phyloP scores from a whole-genome alignment of 495 filamentous ascomycete species.

The Aspergillus kassunensis region DNA sequence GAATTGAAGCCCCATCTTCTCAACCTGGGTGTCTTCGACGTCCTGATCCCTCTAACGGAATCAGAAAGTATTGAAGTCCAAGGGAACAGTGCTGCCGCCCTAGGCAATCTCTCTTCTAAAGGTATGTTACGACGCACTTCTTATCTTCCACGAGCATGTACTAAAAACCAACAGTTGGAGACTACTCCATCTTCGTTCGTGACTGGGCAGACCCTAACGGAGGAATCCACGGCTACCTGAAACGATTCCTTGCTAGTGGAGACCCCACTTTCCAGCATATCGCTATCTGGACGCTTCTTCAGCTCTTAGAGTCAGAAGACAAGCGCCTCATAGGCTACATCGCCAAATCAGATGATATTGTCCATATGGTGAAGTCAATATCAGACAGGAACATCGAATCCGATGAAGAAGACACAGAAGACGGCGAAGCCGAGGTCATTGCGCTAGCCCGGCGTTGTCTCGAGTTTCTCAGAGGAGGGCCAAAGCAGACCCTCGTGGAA shows the following conservation, averaged over 20 bases:
- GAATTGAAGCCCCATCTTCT: slow-evolving; percentile 89
- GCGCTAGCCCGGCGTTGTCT: slow-evolving; percentile 84
- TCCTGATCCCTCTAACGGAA: slow-evolving; percentile 89
- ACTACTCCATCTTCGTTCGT: slow-evolving; percentile 92
- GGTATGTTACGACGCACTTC: slow-evolving; percentile 52
- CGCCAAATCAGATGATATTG: slow-evolving; percentile 78
- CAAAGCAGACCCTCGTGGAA: slow-evolving; percentile 53
- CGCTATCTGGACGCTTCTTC: slow-evolving; percentile 95
- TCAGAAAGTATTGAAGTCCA: slow-evolving; percentile 97
- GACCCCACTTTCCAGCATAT: slow-evolving; percentile 99
- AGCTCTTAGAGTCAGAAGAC: slow-evolving; percentile 92
- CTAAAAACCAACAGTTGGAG: slow-evolving; percentile 62
- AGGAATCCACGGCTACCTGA: slow-evolving; percentile 92
- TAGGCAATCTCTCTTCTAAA: slow-evolving; percentile 96
- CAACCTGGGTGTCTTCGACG: slow-evolving; percentile 93
- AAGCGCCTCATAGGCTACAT: slow-evolving; percentile 79
- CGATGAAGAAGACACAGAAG: slow-evolving; percentile 83
- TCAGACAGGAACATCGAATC: slow-evolving; percentile 87
- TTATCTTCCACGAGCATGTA: neutral
- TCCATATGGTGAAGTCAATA: slow-evolving; percentile 85
- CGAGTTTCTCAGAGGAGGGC: slow-evolving; percentile 71
- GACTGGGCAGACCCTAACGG: slow-evolving; percentile 90
- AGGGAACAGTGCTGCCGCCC: slow-evolving; percentile 92
- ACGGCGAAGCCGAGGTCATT: slow-evolving; percentile 93
- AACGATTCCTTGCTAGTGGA: slow-evolving; percentile 85